Evolutionary conservation across 2,329 filamentous ascomycete species (phyloP), one percentile per base, ranked within the genome.

Genomic region (Colletotrichum camelliae): DNA sequence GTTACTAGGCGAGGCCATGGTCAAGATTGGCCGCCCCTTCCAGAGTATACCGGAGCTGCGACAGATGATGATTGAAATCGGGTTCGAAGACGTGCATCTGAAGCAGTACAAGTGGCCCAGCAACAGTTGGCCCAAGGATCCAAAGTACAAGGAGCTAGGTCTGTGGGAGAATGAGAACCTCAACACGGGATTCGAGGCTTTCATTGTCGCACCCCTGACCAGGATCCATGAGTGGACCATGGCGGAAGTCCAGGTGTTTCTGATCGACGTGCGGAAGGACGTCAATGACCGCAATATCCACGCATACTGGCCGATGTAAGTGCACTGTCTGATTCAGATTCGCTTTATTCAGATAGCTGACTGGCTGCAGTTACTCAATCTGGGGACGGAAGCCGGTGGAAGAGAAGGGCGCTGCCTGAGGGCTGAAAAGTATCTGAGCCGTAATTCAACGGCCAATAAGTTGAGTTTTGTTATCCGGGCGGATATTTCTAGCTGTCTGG

Each of bases 51-150:
- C 87, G 13, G 87, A 86, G 1, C 82, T 16, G 79, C 83, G 24
- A 82, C 84, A 73, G 80, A 81, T 31, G 81, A 81, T 89, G 77
- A 13, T 64, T 13, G 71, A 70, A 4, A 29, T 65, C 8, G 91
- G 91, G 2, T 92, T 92, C 77, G 82, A 86, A 67, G 86, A 91
- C 68, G 87, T 92, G 0, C 81, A 82, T 0, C 86, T 90, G 78
- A 81, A 85, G 4, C 79, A 87, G 24, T 88, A 84, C 78, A 88
- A 86, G 80, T 87, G 89, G 82, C 89, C 89, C 1, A 85, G 84
- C 52, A 89, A 88, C 77, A 80, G 83, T 8, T 91, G 90, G 89
- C 86, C 89, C 0, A 87, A 86, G 58, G 87, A 90, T 57, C 83
- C 84, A 7, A 85, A 86, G 29, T 84, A 88, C 68, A 91, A 91